phyloP scores from a whole-genome alignment of 2,329 filamentous ascomycete genomes.

The Trichoderma pleuroti region DNA sequence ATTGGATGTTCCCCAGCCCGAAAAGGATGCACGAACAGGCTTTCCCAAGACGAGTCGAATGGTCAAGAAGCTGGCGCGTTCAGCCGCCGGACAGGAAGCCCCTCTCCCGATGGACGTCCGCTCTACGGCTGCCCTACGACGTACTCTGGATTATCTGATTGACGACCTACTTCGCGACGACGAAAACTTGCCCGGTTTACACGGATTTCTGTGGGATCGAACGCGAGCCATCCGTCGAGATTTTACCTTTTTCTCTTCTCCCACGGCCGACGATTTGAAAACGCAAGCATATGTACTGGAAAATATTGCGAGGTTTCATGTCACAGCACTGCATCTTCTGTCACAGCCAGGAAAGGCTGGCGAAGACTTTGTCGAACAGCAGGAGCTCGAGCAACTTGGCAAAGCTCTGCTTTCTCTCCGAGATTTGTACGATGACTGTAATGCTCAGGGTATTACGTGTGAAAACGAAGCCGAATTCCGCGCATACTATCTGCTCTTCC shows the following conservation, averaged over 20 bases:
- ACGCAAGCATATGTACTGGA: conserved; percentile 62
- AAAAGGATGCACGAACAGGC: conserved; percentile 46
- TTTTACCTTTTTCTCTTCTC: conserved; percentile 63
- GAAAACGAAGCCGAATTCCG: conserved; percentile 64
- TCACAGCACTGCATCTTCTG: conserved; percentile 60
- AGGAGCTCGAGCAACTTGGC: conserved; percentile 64
- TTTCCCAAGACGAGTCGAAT: conserved; percentile 52
- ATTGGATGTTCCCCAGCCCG: conserved; percentile 53
- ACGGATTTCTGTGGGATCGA: conserved; percentile 66
- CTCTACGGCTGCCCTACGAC: conserved; percentile 54
- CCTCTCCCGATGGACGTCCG: conserved; percentile 66
- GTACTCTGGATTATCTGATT: conserved; percentile 61
- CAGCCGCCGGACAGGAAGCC: conserved; percentile 64
- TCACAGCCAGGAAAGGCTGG: conserved; percentile 53
- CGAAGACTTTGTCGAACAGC: conserved; percentile 62
- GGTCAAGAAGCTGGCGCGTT: conserved; percentile 65
- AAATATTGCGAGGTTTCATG: conserved; percentile 64
- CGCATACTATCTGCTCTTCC: conserved; percentile 62
- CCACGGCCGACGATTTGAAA: conserved; percentile 54
- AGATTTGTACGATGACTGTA: conserved; percentile 64
- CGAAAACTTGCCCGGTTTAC: conserved; percentile 51
- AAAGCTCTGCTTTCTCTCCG: conserved; percentile 63
- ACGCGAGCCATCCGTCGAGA: conserved; percentile 65
- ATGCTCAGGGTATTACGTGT: conserved; percentile 54
- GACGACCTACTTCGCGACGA: conserved; percentile 55